Evolutionary conservation across 129 eudicot genomes (phyloP), one percentile per base, ranked within the genome.

Genomic region (Lactuca sativa): DNA sequence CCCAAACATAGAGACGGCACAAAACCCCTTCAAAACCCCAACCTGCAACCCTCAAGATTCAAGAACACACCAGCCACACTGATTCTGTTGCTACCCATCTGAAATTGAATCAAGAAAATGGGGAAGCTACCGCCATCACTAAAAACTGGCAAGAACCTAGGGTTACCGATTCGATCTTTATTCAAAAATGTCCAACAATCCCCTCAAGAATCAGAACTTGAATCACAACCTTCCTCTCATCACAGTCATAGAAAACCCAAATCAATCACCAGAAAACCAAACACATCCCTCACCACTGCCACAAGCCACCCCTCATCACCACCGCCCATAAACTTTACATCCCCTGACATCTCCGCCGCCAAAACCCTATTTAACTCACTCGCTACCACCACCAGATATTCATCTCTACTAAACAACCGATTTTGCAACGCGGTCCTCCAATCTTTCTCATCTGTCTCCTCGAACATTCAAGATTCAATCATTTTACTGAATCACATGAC

Each of bases 301-400:
- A 6, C 25, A 58, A 9, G 54, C 41, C 70, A 17, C 74, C 53
- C 37, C 18, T 72, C 82, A 5, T 4, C 78, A 8, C 59, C 71
- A 4, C 84, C 91, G 15, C 25, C 80, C 13, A 41, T 83, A 52
- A 44, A 67, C 25, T 84, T 88, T 77, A 60, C 77, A 0, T 77
- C 92, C 67, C 82, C 92, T 17, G 58, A 58, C 62, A 85, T 89
- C 75, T 78, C 97, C 18, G 86, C 88, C 15, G 98, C 96, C 70
- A 92, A 84, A 82, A 32, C 91, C 89, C 81, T 76, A 10, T 85
- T 92, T 90, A 83, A 74, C 30, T 77, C 90, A 7, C 75, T 88
- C 67, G 9, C 64, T 21, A 52, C 66, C 56, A 73, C 49, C 63
- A 10, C 68, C 80, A 74, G 38, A 9, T 37, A 66, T 30, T 48